A percentile compares a stretch with the other conserved stretches of the same genome.
These are phyloP conservation scores for Cymbidium sinense DNA, from an alignment of 106 monocot species.

Conservation along the genomic window DNA sequence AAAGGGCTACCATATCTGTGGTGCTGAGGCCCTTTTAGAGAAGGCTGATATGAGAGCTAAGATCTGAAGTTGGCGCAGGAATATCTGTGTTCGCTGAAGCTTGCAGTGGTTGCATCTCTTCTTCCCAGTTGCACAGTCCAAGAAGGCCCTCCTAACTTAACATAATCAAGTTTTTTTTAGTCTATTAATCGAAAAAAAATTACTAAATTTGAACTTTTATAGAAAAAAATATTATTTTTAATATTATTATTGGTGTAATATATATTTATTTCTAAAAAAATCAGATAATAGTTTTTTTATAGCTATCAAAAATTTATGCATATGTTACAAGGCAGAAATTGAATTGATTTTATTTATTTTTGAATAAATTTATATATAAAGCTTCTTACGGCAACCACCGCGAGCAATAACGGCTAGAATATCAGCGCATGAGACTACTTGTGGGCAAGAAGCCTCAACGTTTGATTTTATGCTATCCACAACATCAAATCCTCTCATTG, in stretches of 20 bases:
- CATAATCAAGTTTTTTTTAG: neutral
- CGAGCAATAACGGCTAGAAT: constrained; percentile 33
- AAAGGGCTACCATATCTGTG: constrained; percentile 32
- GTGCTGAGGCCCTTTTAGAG: constrained; percentile 21
- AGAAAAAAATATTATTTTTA: too few relatives aligned
- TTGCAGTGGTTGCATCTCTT: constrained; percentile 29
- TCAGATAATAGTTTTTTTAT: too few relatives aligned
- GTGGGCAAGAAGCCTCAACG: constrained; percentile 18
- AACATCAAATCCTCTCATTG: constrained; percentile 28
- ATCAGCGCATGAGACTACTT: constrained; percentile 35
- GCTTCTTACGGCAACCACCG: constrained; percentile 29
- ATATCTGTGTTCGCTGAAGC: constrained; percentile 23
- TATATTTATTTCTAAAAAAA: too few relatives aligned
- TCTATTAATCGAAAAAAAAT: too few relatives aligned
- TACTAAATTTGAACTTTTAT: too few relatives aligned
- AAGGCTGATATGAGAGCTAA: constrained; percentile 19
- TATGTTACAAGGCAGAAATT: too few relatives aligned
- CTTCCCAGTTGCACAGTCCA: constrained; percentile 31
- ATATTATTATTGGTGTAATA: too few relatives aligned
- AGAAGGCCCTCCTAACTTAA: constrained; percentile 27
- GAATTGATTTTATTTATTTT: too few relatives aligned
- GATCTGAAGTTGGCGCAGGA: constrained; percentile 8
- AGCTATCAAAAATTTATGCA: too few relatives aligned
- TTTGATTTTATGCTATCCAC: constrained; percentile 40
- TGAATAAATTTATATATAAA: neutral